Percentiles rank a stretch among this genome's conserved stretches.
These are phyloP conservation scores for Russula lepida DNA, from an alignment of 768 basidiomycete species.

Conservation along the genomic window DNA sequence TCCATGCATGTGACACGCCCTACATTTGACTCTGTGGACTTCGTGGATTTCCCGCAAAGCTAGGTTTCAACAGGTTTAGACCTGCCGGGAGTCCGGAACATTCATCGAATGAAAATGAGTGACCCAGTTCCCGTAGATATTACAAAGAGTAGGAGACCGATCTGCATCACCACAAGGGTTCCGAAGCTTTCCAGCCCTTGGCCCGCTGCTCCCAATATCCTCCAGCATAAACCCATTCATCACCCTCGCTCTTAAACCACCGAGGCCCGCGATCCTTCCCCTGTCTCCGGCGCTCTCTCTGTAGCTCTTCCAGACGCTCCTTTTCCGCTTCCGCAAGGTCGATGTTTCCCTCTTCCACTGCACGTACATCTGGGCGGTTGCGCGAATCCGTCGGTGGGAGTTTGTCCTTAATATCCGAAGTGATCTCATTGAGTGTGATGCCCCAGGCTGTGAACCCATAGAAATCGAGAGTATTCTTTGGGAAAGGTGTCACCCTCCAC, in stretches of 20 bases:
- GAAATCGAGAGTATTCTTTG: constrained; percentile 57
- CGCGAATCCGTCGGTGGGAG: constrained; percentile 80
- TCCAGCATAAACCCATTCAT: constrained; percentile 70
- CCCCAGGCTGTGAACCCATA: constrained; percentile 81
- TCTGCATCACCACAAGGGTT: constrained; percentile 53
- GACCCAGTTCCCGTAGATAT: neutral
- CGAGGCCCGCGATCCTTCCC: constrained; percentile 53
- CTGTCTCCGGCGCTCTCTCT: constrained; percentile 58
- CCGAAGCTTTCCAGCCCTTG: constrained; percentile 52
- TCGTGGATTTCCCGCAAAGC: neutral
- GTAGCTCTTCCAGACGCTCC: constrained; percentile 60
- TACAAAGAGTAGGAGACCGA: neutral
- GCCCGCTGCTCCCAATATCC: constrained; percentile 78
- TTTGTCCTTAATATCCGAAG: constrained; percentile 50
- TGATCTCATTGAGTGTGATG: constrained; percentile 75
- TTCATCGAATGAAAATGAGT: neutral
- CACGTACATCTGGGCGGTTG: constrained; percentile 71
- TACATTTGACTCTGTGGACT: neutral
- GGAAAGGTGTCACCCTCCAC: constrained; percentile 71
- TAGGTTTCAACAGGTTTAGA: neutral
- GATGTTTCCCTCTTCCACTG: constrained; percentile 69
- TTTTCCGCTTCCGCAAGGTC: constrained; percentile 70
- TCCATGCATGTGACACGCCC: neutral
- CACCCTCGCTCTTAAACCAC: constrained; percentile 67
- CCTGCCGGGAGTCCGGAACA: neutral